These are phyloP conservation scores for Trichoderma polysporum DNA, from an alignment of 2,329 filamentous ascomycete genomes.

Conservation along the genomic window DNA sequence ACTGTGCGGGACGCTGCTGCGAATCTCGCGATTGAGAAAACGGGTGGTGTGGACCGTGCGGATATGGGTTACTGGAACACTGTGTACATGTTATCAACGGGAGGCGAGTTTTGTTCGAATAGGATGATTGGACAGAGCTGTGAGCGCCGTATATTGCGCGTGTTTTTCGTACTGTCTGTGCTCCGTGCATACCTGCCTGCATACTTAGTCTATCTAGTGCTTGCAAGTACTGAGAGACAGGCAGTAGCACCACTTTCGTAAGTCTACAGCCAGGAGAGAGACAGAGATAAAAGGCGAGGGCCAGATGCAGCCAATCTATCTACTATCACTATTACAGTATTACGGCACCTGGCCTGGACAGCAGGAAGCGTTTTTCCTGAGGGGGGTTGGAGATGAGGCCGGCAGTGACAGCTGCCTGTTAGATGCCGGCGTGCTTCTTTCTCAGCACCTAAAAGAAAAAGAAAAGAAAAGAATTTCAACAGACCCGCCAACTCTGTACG, in stretches of 20 bases:
- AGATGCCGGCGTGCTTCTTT: not conserved
- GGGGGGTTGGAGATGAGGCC: not conserved
- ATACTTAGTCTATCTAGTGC: not conserved
- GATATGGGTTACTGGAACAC: not conserved
- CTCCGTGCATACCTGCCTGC: not conserved
- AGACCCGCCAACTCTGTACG: not conserved
- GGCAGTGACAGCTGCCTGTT: not conserved
- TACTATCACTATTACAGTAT: not conserved
- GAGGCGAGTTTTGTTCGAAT: not conserved
- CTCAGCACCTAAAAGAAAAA: not conserved
- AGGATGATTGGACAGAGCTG: not conserved
- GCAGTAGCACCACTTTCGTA: not conserved
- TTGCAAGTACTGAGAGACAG: not conserved
- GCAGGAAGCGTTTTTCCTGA: not conserved
- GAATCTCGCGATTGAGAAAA: conserved; percentile 6
- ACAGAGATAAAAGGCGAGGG: not conserved
- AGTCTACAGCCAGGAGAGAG: not conserved
- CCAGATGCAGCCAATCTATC: not conserved
- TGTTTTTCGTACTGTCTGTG: conserved; percentile 4
- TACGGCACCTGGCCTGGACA: not conserved
- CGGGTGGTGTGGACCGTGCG: conserved; percentile 1
- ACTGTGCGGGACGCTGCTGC: conserved; percentile 19
- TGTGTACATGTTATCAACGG: conserved; percentile 2
- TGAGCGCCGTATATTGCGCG: not conserved
- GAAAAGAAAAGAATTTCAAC: not conserved